Conservation (phyloP, 768 basidiomycete species). For the Ramaria sp. region DNA sequence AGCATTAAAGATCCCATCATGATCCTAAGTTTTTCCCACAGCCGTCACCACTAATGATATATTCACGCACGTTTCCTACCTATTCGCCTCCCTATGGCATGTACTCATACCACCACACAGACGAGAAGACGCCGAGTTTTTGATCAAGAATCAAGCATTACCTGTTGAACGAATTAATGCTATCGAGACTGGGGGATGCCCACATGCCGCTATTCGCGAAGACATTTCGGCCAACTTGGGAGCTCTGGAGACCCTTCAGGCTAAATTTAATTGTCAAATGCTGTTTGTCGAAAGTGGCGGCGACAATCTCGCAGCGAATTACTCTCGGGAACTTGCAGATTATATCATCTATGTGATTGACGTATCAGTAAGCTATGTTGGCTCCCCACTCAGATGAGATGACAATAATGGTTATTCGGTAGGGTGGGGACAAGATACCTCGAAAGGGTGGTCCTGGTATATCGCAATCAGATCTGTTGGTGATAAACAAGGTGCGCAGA, state of each 20-base stretch:
- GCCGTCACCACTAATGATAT: slow-evolving; percentile 99
- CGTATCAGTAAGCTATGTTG: slow-evolving; percentile 48
- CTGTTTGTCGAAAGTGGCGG: slow-evolving; percentile 95
- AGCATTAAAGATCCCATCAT: slow-evolving; percentile 3
- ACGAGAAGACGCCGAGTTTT: slow-evolving; percentile 93
- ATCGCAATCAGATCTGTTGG: slow-evolving; percentile 86
- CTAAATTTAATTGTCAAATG: slow-evolving; percentile 80
- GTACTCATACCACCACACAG: not conserved
- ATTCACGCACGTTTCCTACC: slow-evolving; percentile 45
- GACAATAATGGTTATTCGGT: not conserved
- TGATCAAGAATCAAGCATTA: slow-evolving; percentile 86
- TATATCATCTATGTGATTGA: slow-evolving; percentile 94
- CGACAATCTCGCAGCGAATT: slow-evolving; percentile 95
- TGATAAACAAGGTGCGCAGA: slow-evolving; percentile 74
- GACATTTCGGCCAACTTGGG: slow-evolving; percentile 97
- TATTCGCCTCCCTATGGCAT: not conserved
- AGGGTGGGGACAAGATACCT: slow-evolving; percentile 98
- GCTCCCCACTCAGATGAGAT: not conserved
- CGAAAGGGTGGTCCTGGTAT: slow-evolving; percentile 98
- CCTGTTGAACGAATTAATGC: slow-evolving; percentile 80
- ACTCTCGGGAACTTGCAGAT: slow-evolving; percentile 91
- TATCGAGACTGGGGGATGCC: slow-evolving; percentile 97
- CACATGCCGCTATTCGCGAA: slow-evolving; percentile 96
- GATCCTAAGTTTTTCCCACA: slow-evolving; percentile 18
- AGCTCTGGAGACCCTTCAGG: slow-evolving; percentile 88